A percentile compares a stretch with the other conserved stretches of the same genome.
These are phyloP conservation scores for Spergularia bocconei DNA, from an alignment of 148 eudicot species.

Conservation along the genomic window DNA sequence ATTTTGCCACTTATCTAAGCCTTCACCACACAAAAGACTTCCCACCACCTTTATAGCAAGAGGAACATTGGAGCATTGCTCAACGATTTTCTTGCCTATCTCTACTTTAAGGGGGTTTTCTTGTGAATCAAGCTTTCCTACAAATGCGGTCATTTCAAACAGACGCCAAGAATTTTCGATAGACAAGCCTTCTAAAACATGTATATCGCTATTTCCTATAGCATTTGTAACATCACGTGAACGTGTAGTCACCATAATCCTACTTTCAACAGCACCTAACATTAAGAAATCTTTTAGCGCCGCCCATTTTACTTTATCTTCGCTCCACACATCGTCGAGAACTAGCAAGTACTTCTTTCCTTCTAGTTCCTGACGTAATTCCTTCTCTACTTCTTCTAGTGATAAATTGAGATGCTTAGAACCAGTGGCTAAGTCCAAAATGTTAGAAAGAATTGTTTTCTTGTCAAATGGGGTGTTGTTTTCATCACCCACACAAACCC, in stretches of 20 bases:
- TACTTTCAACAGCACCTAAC: slow-evolving; percentile 14
- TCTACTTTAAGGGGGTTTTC: too few species aligned
- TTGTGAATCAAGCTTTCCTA: too few species aligned
- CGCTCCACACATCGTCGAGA: slow-evolving; percentile 34
- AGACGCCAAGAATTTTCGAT: neutral
- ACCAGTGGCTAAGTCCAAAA: neutral
- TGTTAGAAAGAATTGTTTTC: neutral
- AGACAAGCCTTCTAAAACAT: slow-evolving; percentile 12
- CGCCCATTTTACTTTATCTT: slow-evolving; percentile 11
- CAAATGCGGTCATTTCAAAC: neutral
- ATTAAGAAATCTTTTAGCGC: slow-evolving; percentile 8
- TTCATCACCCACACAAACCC: slow-evolving; percentile 32
- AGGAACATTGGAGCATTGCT: too few species aligned
- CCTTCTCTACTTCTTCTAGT: neutral
- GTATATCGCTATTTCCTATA: neutral
- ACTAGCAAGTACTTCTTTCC: slow-evolving; percentile 26
- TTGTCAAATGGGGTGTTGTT: slow-evolving; percentile 5
- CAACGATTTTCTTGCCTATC: too few species aligned
- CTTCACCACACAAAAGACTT: too few species aligned
- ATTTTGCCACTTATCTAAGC: too few species aligned
- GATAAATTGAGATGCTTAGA: neutral
- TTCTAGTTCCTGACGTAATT: neutral
- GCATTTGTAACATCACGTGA: slow-evolving; percentile 3
- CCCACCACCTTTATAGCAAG: too few species aligned
- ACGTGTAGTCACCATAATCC: slow-evolving; percentile 19